Base-by-base conservation (phyloP, 2,329 filamentous ascomycete genomes). In the Paecilomyces variotii region DNA sequence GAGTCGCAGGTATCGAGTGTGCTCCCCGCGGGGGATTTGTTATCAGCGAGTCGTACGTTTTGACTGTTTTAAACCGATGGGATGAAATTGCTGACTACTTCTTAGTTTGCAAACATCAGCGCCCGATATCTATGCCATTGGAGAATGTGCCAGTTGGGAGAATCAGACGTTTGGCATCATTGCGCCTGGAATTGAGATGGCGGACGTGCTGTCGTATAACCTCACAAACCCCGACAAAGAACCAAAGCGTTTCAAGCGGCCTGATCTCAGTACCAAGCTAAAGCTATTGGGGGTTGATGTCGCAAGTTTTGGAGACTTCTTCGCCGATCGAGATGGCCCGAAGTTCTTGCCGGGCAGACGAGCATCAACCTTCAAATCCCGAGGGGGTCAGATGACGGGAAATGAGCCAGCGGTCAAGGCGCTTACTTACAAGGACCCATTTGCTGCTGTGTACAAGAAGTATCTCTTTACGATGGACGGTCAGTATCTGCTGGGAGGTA, bases 291-390 rank as follows among this genome's bases (percentile, higher is more conserved):
- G 91, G 0, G 90, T 96, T 7, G 90, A 96, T 64, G 92, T 96
- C 3, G 92, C 92, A 19, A 94, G 89, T 68, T 96, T 96, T 69
- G 91, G 92, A 0, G 92, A 96, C 70, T 96, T 92, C 78, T 96
- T 96, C 64, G 91, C 91, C 0, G 91, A 96, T 66, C 80, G 89
- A 30, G 89, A 96, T 68, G 91, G 91, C 0, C 90, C 90, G 0
- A 88, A 87, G 62, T 81, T 86, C 53, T 77, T 93, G n/a, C 91
- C 90, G 0, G 80, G 81, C 2, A 82, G 81, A 61, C 75, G 76
- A 52, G 70, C 70, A 11, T 67, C 68, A 0, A 58, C 57, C 14
- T 39, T 56, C 27, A 56, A n/a, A 57, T 60, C 30, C 70, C 76
- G 78, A 56, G 73, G 70, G 30, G 67, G 61, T 3, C 68, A 65